A percentile compares a stretch with the other conserved stretches of the same genome.
Evolutionary conservation across 371 early-diverging fungal genomes (phyloP).

Genomic region (Actinomortierella wolfii): DNA sequence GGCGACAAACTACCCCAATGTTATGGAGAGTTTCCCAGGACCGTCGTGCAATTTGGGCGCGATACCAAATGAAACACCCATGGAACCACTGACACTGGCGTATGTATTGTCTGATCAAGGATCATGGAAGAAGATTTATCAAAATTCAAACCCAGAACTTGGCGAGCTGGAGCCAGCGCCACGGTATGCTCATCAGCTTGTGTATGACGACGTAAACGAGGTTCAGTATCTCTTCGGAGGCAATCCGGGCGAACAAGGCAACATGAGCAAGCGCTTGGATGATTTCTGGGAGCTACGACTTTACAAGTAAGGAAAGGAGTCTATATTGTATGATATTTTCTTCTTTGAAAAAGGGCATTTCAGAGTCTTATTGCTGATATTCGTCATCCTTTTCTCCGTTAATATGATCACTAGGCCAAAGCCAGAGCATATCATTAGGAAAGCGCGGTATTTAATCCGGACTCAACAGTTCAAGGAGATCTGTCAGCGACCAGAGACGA

Average conservation of each 20-base stretch:
- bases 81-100: slow-evolving; percentile 35
- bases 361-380: too few relatives aligned
- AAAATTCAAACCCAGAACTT: slow-evolving; percentile 63
- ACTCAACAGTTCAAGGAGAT: slow-evolving; percentile 73
- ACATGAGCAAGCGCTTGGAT: slow-evolving; percentile 66
- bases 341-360: not conserved
- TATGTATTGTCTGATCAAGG: slow-evolving; percentile 50
- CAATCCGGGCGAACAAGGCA: slow-evolving; percentile 72
- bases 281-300: slow-evolving; percentile 88
- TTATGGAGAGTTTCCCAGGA: too few relatives aligned
- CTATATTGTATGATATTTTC: not conserved
- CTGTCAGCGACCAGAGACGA: slow-evolving; percentile 49
- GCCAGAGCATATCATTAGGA: slow-evolving; percentile 61
- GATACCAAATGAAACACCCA: not conserved
- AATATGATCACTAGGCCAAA: slow-evolving; percentile 54
- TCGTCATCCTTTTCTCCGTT: not conserved
- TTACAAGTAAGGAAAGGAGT: slow-evolving; percentile 53
- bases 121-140: slow-evolving; percentile 78
- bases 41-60: too few relatives aligned
- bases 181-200: slow-evolving; percentile 87
- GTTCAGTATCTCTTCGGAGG: slow-evolving; percentile 89
- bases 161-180: slow-evolving; percentile 71
- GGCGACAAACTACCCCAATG: too few relatives aligned
- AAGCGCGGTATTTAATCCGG: slow-evolving; percentile 66
- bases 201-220: slow-evolving; percentile 67